phyloP scores from a whole-genome alignment of 2,329 filamentous ascomycete genomes.

The Cladobotryum mycophilum region DNA sequence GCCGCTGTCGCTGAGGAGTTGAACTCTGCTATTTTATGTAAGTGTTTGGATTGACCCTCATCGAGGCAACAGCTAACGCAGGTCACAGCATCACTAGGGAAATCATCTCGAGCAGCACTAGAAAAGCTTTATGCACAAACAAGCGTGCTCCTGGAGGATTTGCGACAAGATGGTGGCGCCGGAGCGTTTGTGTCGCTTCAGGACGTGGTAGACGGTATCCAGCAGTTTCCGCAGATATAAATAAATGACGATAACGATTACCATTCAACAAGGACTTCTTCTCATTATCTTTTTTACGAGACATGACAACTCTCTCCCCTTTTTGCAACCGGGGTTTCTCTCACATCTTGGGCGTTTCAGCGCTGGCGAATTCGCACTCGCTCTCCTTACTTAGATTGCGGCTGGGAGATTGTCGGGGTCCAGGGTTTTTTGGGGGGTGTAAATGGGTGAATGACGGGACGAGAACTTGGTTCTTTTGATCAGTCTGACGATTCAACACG shows the following conservation, averaged over 20 bases:
- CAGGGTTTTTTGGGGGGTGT: not conserved
- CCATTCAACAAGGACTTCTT: not conserved
- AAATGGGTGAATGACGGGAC: not conserved
- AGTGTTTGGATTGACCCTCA: conserved; percentile 26
- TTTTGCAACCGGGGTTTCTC: not conserved
- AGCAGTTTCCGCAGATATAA: conserved; percentile 26
- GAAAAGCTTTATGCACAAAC: conserved; percentile 85
- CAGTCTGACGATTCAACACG: too few relatives aligned
- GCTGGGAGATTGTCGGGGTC: not conserved
- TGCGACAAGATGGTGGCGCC: conserved; percentile 71
- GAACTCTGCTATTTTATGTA: conserved; percentile 87
- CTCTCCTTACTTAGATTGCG: not conserved
- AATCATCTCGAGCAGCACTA: conserved; percentile 78
- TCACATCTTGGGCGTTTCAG: not conserved
- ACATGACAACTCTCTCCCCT: not conserved
- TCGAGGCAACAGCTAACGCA: conserved; percentile 15
- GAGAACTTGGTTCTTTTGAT: not conserved
- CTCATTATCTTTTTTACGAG: not conserved
- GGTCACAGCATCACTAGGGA: conserved; percentile 71
- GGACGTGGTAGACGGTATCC: conserved; percentile 42
- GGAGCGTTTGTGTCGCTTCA: conserved; percentile 71
- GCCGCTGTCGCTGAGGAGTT: conserved; percentile 83
- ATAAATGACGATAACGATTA: not conserved
- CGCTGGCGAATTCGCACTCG: not conserved
- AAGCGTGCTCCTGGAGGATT: conserved; percentile 73